Conservation (phyloP, 768 basidiomycete species). For the Hygrocybe coccinea region DNA sequence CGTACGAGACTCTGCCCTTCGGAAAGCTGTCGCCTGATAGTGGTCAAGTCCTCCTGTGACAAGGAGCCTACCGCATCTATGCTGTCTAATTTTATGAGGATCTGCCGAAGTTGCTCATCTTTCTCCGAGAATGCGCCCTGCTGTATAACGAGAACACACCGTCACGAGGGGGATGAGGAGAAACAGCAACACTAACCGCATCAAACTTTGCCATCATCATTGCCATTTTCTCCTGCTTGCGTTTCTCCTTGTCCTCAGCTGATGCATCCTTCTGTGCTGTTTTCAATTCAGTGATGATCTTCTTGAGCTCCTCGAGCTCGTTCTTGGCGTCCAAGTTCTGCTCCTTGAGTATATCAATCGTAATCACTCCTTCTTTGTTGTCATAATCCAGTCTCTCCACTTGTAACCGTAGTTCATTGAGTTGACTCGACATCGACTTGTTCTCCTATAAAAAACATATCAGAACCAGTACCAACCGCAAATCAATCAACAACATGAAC, state of each 20-base stretch:
- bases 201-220: constrained; percentile 99
- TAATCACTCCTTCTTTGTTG: constrained; percentile 90
- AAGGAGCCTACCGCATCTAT: constrained; percentile 66
- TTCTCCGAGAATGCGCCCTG: constrained; percentile 95
- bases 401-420: constrained; percentile 88
- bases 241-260: constrained; percentile 96
- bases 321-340: constrained; percentile 81
- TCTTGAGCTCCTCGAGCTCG: constrained; percentile 87
- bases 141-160: constrained; percentile 34
- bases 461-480: neutral
- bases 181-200: constrained; percentile 51
- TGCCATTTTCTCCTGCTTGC: constrained; percentile 99
- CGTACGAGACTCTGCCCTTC: constrained; percentile 83
- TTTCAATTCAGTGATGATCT: constrained; percentile 73
- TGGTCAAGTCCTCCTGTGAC: constrained; percentile 69
- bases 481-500: no score
- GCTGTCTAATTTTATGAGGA: constrained; percentile 78
- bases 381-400: constrained; percentile 92
- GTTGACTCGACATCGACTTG: constrained; percentile 86
- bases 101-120: constrained; percentile 84
- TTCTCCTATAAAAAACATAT: constrained; percentile 59
- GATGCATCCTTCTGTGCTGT: constrained; percentile 76
- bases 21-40: constrained; percentile 81
- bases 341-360: constrained; percentile 91
- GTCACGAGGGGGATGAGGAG: constrained; percentile 1